phyloP scores from a whole-genome alignment of 2,329 filamentous ascomycete genomes.

The Aspergillus sp. region DNA sequence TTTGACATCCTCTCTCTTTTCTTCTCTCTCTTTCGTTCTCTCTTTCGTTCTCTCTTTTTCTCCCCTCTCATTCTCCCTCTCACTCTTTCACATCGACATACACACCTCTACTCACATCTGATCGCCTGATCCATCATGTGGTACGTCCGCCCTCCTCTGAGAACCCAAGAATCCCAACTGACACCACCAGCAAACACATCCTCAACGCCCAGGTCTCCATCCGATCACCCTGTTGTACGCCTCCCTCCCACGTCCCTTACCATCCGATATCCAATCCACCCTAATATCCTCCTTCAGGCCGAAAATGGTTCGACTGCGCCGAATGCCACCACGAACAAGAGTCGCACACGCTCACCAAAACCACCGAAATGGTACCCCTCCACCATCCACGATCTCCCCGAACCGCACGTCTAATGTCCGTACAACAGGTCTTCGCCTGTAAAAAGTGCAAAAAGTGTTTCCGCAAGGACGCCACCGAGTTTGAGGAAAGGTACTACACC shows the following conservation, averaged over 20 bases:
- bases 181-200: conserved; percentile 76
- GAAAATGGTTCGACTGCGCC: conserved; percentile 98
- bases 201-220: conserved; percentile 97
- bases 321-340: conserved; percentile 87
- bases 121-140: conserved; percentile 21
- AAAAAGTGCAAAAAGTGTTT: conserved; percentile 99
- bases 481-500: conserved; percentile 68
- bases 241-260: conserved; percentile 26
- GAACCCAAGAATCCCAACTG: conserved; percentile 6
- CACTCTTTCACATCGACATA: conserved; percentile 3
- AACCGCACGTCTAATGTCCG: conserved; percentile 11
- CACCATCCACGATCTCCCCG: not conserved
- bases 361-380: conserved; percentile 69
- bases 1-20: not conserved
- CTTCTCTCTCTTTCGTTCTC: not conserved
- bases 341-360: conserved; percentile 71
- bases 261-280: not conserved
- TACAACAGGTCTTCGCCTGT: conserved; percentile 69
- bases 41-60: not conserved
- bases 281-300: conserved; percentile 53
- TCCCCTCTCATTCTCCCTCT: conserved; percentile 6
- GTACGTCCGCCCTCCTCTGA: conserved; percentile 15
- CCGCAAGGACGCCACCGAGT: conserved; percentile 86
- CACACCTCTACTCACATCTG: not conserved
- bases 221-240: conserved; percentile 86